These are phyloP conservation scores for Fusarium pseudoanthophilum DNA, from an alignment of 2,329 filamentous ascomycete species.

Conservation along the genomic window DNA sequence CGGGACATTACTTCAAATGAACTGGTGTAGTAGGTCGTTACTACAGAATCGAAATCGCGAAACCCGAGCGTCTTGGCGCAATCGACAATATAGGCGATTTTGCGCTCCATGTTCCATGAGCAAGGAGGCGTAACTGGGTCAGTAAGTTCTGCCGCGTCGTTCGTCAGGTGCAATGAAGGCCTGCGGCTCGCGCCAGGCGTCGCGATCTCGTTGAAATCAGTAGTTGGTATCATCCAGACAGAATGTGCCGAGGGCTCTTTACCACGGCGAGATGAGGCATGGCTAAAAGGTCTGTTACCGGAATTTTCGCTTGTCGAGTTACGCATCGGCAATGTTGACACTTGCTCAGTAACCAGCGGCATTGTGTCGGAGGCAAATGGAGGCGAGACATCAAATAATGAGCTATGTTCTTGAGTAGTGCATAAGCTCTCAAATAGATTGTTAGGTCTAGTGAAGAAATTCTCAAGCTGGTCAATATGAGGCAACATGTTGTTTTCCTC, in stretches of 20 bases:
- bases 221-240: not conserved
- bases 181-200: not conserved
- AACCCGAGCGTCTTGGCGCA: not conserved
- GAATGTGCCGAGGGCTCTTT: not conserved
- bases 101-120: not conserved
- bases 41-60: not conserved
- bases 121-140: not conserved
- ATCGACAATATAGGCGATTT: not conserved
- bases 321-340: not conserved
- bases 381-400: not conserved
- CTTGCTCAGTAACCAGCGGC: accelerated
- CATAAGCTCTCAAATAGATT: not conserved
- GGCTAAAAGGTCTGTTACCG: not conserved
- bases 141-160: not conserved
- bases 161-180: not conserved
- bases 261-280: too few species aligned
- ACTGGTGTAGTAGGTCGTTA: not conserved
- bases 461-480: not conserved
- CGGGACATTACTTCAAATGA: not conserved
- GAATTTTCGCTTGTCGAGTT: not conserved
- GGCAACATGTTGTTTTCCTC: not conserved
- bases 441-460: not conserved
- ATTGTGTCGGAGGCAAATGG: not conserved
- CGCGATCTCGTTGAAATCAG: not conserved
- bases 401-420: not conserved